A percentile compares a stretch with the other conserved stretches of the same genome.
Conservation (phyloP, 2,329 filamentous ascomycete species). For the Samsoniella hepiali region DNA sequence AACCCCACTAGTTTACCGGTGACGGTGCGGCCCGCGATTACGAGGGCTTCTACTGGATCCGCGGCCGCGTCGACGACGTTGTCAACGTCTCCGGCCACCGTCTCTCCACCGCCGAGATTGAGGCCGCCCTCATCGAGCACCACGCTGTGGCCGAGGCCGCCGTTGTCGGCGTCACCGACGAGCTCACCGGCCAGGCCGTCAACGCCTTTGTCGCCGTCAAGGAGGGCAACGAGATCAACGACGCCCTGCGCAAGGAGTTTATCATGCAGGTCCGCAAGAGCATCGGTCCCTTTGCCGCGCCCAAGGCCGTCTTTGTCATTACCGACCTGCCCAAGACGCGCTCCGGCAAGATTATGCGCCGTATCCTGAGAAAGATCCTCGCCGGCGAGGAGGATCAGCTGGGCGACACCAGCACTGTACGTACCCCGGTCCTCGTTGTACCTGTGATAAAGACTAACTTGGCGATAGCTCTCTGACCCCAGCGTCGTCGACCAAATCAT, state of each 20-base stretch:
- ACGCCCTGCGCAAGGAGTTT: constrained; percentile 87
- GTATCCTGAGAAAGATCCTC: constrained; percentile 94
- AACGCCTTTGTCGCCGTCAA: constrained; percentile 96
- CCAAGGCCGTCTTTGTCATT: constrained; percentile 88
- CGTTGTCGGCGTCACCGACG: constrained; percentile 88
- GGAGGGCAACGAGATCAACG: constrained; percentile 70
- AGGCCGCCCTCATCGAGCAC: constrained; percentile 94
- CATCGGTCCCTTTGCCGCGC: constrained; percentile 94
- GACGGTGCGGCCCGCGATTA: constrained; percentile 95
- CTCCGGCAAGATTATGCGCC: constrained; percentile 98
- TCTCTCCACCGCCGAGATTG: constrained; percentile 95
- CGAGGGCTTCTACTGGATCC: constrained; percentile 99
- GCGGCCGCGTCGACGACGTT: constrained; percentile 95
- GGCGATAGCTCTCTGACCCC: constrained; percentile 72
- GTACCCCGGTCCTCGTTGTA: constrained; percentile 33
- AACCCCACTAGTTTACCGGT: constrained; percentile 66
- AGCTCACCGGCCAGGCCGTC: constrained; percentile 94
- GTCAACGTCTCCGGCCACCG: constrained; percentile 97
- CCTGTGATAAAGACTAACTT: background rate
- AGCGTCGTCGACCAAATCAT: constrained; percentile 84
- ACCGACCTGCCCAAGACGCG: constrained; percentile 95
- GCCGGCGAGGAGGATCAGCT: constrained; percentile 96
- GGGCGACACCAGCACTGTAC: constrained; percentile 86
- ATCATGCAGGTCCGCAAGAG: constrained; percentile 94
- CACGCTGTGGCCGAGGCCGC: constrained; percentile 86